Evolutionary conservation across 352 stramenopile species (phyloP).

Genomic region (Salisapilia sapeloensis): DNA sequence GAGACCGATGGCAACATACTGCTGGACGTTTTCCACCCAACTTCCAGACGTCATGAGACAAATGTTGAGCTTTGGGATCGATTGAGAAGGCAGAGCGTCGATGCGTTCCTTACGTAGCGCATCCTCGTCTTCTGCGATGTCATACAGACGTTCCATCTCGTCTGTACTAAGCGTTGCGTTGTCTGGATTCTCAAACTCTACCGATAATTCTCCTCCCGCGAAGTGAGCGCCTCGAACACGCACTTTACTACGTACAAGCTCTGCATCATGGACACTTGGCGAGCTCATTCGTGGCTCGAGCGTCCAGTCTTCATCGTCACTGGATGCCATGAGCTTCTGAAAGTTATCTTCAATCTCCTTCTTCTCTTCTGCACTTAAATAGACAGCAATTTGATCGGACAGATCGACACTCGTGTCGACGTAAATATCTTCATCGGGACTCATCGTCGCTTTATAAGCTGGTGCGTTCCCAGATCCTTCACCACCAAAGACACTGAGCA

Average conservation of each 20-base stretch:
- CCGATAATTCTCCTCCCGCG: no score
- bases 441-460: slow-evolving; percentile 35
- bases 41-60: slow-evolving; percentile 48
- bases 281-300: background rate
- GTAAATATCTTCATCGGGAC: slow-evolving; percentile 15
- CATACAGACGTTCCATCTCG: background rate
- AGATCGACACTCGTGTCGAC: slow-evolving; percentile 6
- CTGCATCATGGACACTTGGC: background rate
- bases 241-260: no score
- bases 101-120: slow-evolving; percentile 1
- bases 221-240: no score
- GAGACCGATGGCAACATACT: slow-evolving; percentile 58
- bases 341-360: slow-evolving; percentile 13
- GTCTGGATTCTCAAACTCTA: no score
- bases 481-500: no score
- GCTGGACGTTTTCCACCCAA: slow-evolving; percentile 50
- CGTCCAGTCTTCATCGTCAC: background rate
- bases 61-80: slow-evolving; percentile 52
- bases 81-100: no score
- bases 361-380: slow-evolving; percentile 18
- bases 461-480: background rate
- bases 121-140: background rate
- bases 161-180: no score
- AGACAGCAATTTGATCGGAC: slow-evolving; percentile 18
- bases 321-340: slow-evolving; percentile 5